Evolutionary conservation across 1,139 yeast species (phyloP), one percentile per base, ranked within the genome.

Genomic region (Pichia sp.): DNA sequence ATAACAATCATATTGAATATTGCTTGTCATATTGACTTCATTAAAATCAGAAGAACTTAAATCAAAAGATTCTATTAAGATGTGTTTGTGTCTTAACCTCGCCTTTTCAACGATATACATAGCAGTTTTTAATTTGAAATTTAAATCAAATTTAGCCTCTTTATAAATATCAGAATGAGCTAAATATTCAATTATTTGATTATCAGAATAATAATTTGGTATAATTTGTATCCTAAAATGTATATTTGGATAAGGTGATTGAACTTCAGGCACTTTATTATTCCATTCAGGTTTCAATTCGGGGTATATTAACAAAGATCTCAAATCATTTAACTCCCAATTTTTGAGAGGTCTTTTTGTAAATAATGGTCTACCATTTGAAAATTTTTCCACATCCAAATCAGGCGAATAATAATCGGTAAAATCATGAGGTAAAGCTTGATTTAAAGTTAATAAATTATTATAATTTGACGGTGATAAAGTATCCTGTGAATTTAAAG

Each of bases 281-380:
- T 72, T 68, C 87, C 87, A 83, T 60, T 77, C 81, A 3, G 79
- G 78, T 48, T 67, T 67, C 44, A 77, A 57, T 34, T 65, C 67
- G 45, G 75, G 79, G 27, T 81, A 72, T 42, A 83, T 80, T 38
- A 84, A 67, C 44, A 82, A 65, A 3, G 87, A 80, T 43, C 88
- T 70, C n/a, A 80, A 68, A 62, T 83, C 88, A 64, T 83, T 83
- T 50, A 81, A 62, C 46, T 75, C 79, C 89, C 89, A 83, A 63
- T 81, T 84, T 39, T 80, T 70, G 44, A 83, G 67, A 18, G 76
- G 79, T 48, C 87, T 70, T 56, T 76, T 77, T 0, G 87, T 81
- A 66, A 81, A 82, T 39, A 67, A 65, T 11, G 88, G 87, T 42
- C 87, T 72, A 5, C 84, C 86, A 53, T 76, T 73, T 14, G 76